A percentile compares a stretch with the other conserved stretches of the same genome.
Evolutionary conservation across 129 eudicot genomes (phyloP).

Genomic region (Arctium lappa): DNA sequence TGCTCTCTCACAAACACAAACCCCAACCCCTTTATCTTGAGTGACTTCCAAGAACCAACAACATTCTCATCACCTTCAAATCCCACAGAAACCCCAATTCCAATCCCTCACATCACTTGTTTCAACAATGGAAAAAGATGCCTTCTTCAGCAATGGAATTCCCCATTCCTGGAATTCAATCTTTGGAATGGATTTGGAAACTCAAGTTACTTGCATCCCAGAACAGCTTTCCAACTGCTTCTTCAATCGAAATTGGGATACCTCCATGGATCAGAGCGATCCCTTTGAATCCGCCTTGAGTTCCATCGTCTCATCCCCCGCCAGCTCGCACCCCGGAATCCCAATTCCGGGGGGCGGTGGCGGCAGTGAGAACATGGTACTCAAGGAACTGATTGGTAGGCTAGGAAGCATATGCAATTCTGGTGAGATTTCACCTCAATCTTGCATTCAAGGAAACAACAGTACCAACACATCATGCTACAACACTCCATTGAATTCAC

Average conservation of each 20-base stretch:
- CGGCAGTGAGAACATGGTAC: slow-evolving; percentile 49
- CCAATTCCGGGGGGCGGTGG: slow-evolving; percentile 15
- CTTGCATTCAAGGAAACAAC: slow-evolving; percentile 29
- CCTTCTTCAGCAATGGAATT: slow-evolving; percentile 30
- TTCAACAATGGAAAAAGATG: slow-evolving; percentile 49
- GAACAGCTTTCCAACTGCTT: slow-evolving; percentile 44
- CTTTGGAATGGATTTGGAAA: slow-evolving; percentile 42
- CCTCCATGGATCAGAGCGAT: slow-evolving; percentile 70
- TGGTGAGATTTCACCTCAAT: slow-evolving; percentile 55
- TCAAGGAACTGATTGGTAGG: slow-evolving; percentile 78
- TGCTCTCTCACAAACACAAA: slow-evolving; percentile 23
- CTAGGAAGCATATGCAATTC: slow-evolving; percentile 75
- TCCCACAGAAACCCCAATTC: not conserved
- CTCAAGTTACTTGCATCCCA: slow-evolving; percentile 28
- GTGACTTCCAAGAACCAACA: slow-evolving; percentile 49
- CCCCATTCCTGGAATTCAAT: slow-evolving; percentile 43
- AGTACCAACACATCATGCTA: slow-evolving; percentile 73
- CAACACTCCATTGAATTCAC: slow-evolving; percentile 82
- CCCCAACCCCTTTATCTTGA: slow-evolving; percentile 30
- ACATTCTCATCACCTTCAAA: slow-evolving; percentile 22
- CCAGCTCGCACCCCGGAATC: slow-evolving; percentile 35
- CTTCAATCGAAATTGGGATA: slow-evolving; percentile 61
- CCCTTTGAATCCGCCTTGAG: slow-evolving; percentile 94
- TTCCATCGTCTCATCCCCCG: slow-evolving; percentile 89
- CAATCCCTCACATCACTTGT: not conserved